Conservation (phyloP, 306 rosid species). For the Potentilla sterilis region DNA sequence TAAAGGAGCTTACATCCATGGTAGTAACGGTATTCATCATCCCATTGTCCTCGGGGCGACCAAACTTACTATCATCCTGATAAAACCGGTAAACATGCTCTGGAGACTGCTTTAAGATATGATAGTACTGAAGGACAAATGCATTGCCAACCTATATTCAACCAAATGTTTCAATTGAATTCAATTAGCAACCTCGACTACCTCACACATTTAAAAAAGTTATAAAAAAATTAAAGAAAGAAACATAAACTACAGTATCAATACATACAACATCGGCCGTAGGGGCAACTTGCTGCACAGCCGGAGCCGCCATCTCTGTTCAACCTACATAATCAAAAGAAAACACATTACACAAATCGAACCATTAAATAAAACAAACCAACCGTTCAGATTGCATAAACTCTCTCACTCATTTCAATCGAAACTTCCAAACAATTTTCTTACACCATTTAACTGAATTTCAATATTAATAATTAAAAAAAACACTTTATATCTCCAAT, state of each 20-base stretch:
- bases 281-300: constrained; percentile 57
- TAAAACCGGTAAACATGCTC: constrained; percentile 79
- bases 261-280: constrained; percentile 62
- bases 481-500: neutral
- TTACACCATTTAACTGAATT: neutral
- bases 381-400: neutral
- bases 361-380: neutral
- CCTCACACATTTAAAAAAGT: neutral
- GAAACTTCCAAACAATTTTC: neutral
- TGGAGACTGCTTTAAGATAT: constrained; percentile 77
- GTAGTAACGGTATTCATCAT: constrained; percentile 68
- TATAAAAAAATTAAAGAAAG: neutral
- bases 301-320: constrained; percentile 53
- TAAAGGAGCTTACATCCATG: constrained; percentile 54
- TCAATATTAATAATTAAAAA: neutral
- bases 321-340: constrained; percentile 24
- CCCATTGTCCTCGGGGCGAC: constrained; percentile 69
- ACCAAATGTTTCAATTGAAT: constrained; percentile 9
- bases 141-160: constrained; percentile 73
- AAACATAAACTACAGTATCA: neutral
- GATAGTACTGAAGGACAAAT: constrained; percentile 84
- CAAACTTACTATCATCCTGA: constrained; percentile 74
- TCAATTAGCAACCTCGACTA: constrained; percentile 3
- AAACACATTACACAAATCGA: constrained; percentile 15
- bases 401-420: neutral